Conservation (phyloP, 805 yeast genomes). For the Komagataella kurtzmanii region DNA sequence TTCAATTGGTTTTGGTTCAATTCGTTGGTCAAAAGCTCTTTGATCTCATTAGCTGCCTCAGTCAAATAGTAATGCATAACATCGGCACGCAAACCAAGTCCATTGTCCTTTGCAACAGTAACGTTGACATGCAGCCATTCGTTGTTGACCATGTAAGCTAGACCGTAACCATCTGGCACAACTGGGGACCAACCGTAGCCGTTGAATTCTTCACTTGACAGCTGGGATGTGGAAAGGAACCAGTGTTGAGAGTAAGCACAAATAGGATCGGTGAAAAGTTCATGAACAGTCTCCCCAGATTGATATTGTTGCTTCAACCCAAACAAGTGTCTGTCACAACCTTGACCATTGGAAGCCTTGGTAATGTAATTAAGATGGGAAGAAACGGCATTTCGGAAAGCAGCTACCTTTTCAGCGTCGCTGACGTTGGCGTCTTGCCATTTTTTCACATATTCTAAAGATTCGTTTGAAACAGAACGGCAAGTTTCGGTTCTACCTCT, state of each 20-base stretch:
- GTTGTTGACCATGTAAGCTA: constrained; percentile 84
- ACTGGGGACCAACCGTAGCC: constrained; percentile 97
- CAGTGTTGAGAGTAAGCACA: constrained; percentile 69
- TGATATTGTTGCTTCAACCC: constrained; percentile 68
- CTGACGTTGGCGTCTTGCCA: constrained; percentile 49
- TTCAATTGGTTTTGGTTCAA: background rate
- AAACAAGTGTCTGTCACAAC: constrained; percentile 87
- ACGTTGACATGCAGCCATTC: constrained; percentile 81
- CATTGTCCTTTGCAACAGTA: constrained; percentile 53
- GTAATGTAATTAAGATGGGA: constrained; percentile 65
- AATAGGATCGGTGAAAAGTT: constrained; percentile 61
- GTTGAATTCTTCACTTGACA: constrained; percentile 72
- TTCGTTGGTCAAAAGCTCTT: constrained; percentile 33
- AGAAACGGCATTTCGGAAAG: constrained; percentile 59
- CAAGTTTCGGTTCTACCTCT: constrained; percentile 94
- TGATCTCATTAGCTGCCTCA: constrained; percentile 74
- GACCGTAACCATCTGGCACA: constrained; percentile 84
- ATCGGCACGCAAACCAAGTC: constrained; percentile 39
- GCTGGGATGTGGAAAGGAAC: constrained; percentile 82
- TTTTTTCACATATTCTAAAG: constrained; percentile 55
- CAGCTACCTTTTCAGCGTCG: constrained; percentile 40
- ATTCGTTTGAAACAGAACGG: constrained; percentile 66
- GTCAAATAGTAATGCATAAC: constrained; percentile 55
- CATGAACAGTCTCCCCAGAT: constrained; percentile 49
- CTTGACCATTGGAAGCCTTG: constrained; percentile 74